phyloP scores from a whole-genome alignment of 1,284 basidiomycete genomes.

The Spongispora temasekensis region DNA sequence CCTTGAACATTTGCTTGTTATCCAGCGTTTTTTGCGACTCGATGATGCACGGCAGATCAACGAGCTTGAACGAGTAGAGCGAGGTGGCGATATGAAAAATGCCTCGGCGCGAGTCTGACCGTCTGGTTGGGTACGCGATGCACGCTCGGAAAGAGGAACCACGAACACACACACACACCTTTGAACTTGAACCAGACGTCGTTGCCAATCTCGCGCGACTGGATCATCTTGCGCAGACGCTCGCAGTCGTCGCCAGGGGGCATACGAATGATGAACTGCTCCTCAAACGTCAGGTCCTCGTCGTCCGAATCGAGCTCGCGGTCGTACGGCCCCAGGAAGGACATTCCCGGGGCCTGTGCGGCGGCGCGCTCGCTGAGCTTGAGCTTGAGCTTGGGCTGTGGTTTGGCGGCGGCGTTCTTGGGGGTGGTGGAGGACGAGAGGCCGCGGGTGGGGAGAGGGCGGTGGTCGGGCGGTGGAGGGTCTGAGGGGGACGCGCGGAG shows the following conservation, averaged over 20 bases:
- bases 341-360: constrained; percentile 74
- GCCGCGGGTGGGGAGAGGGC: too few species aligned
- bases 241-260: constrained; percentile 83
- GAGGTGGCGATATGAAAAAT: constrained; percentile 86
- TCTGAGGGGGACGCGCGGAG: constrained; percentile 44
- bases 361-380: constrained; percentile 81
- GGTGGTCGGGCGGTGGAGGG: constrained; percentile 49
- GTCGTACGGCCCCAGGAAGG: constrained; percentile 87
- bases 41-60: constrained; percentile 93
- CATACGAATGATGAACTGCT: constrained; percentile 94
- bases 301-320: constrained; percentile 94
- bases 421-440: too few species aligned
- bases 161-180: constrained; percentile 48
- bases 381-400: constrained; percentile 78
- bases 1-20: constrained; percentile 97
- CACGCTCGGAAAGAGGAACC: not conserved
- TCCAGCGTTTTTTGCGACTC: constrained; percentile 98
- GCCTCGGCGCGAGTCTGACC: constrained; percentile 85
- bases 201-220: constrained; percentile 73
- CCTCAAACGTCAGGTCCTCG: constrained; percentile 94
- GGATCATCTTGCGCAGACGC: constrained; percentile 78
- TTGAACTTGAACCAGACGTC: constrained; percentile 99
- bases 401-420: too few species aligned
- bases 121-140: constrained; percentile 12
- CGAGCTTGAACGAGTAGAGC: constrained; percentile 89